Evolutionary conservation across 1,284 basidiomycete genomes (phyloP).

Genomic region (Sporisorium reilianum): DNA sequence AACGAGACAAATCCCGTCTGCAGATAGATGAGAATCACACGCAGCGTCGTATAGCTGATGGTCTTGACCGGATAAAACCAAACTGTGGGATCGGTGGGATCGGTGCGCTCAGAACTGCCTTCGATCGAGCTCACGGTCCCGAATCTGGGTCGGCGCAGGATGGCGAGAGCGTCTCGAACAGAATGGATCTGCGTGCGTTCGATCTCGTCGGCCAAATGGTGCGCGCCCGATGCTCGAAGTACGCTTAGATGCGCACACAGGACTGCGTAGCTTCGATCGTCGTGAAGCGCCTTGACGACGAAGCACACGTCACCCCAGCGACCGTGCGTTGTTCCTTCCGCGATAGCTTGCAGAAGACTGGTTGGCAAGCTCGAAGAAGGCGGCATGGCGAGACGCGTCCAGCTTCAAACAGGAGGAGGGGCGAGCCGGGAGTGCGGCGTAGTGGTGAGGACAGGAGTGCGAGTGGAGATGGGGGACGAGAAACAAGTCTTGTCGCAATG

Average conservation of each 20-base stretch:
- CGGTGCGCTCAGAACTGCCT: too few relatives aligned
- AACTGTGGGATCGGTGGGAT: too few relatives aligned
- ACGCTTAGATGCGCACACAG: conserved; percentile 4
- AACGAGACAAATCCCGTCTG: conserved; percentile 30
- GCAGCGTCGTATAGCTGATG: conserved; percentile 25
- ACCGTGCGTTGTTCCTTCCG: conserved; percentile 3
- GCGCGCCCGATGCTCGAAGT: conserved; percentile 3
- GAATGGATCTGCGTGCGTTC: too few relatives aligned
- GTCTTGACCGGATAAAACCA: conserved; percentile 1
- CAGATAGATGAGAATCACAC: conserved; percentile 18
- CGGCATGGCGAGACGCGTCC: not conserved
- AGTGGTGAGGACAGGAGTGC: too few relatives aligned
- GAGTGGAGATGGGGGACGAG: not conserved
- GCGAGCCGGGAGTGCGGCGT: too few relatives aligned
- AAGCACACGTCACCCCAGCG: conserved; percentile 37
- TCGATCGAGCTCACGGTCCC: too few relatives aligned
- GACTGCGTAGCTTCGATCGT: conserved; percentile 1
- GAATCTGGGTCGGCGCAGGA: too few relatives aligned
- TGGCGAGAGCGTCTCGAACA: too few relatives aligned
- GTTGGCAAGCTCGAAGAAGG: not conserved
- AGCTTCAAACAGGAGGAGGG: too few relatives aligned
- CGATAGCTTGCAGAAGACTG: conserved; percentile 16
- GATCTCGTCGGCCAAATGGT: not conserved
- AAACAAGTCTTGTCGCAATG: not conserved
- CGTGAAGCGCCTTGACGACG: conserved; percentile 11